A percentile compares a stretch with the other conserved stretches of the same genome.
Evolutionary conservation across 2,329 filamentous ascomycete genomes (phyloP).

Genomic region (Cryoendolithus antarcticus): DNA sequence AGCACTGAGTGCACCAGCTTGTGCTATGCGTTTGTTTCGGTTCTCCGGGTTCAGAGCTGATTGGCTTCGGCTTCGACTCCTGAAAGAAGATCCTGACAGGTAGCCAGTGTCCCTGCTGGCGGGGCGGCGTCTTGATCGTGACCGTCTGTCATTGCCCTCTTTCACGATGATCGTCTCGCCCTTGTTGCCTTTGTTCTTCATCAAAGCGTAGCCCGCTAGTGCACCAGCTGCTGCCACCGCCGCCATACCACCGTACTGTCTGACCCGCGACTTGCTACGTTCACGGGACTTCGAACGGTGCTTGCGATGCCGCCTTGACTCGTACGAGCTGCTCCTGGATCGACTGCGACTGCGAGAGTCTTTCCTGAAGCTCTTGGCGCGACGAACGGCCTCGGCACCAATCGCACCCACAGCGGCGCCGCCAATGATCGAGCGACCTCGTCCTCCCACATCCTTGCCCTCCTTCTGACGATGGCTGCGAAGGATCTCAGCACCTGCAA

Average conservation of each 20-base stretch:
- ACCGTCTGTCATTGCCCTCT: conserved; percentile 27
- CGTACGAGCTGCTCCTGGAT: conserved; percentile 3
- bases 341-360: conserved; percentile 3
- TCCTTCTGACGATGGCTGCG: conserved; percentile 45
- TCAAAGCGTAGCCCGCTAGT: conserved; percentile 39
- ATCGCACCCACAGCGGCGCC: conserved; percentile 50
- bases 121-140: conserved; percentile 33
- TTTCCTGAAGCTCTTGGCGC: conserved; percentile 30
- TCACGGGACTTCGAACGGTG: conserved; percentile 25
- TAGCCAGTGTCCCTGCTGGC: conserved; percentile 24
- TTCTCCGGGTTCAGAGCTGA: conserved; percentile 30
- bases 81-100: conserved; percentile 10
- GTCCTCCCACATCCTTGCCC: conserved; percentile 41
- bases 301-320: conserved; percentile 14
- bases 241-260: conserved; percentile 45
- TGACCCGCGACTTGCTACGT: conserved; percentile 28
- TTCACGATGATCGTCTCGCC: conserved; percentile 33
- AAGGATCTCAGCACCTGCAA: conserved; percentile 48
- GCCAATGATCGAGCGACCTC: conserved; percentile 42
- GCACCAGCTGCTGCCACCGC: conserved; percentile 49
- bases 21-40: conserved; percentile 46
- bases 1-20: conserved; percentile 50
- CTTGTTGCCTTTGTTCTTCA: conserved; percentile 36
- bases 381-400: conserved; percentile 45
- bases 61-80: conserved; percentile 24